phyloP scores from a whole-genome alignment of 169 alveolate species.

The Toxoplasma gondii region DNA sequence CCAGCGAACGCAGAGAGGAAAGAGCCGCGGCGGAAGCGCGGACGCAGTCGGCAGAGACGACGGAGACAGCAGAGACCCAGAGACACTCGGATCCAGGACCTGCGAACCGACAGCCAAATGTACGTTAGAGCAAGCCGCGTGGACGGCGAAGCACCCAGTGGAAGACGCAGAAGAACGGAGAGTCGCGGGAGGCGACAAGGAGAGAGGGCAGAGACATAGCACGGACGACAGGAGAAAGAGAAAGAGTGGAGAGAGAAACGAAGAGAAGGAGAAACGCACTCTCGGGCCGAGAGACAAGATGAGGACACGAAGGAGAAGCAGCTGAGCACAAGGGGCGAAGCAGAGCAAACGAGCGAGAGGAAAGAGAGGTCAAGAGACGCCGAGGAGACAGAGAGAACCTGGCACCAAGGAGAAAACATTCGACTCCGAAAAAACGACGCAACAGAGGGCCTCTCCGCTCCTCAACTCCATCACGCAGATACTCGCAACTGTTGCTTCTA shows the following conservation, averaged over 20 bases:
- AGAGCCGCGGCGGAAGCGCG: neutral
- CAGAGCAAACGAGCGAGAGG: neutral
- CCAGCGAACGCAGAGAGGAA: neutral
- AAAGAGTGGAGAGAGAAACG: neutral
- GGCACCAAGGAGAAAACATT: too few relatives aligned
- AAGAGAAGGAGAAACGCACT: neutral
- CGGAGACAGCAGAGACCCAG: conserved; percentile 15
- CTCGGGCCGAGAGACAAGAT: neutral
- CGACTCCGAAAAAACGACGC: neutral
- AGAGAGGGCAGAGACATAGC: neutral
- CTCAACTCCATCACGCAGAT: too few relatives aligned
- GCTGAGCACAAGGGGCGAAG: neutral
- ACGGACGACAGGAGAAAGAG: neutral
- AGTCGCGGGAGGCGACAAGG: neutral
- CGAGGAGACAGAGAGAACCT: neutral
- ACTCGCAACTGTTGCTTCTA: too few relatives aligned
- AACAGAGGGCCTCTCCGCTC: neutral
- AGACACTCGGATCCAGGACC: conserved; percentile 15
- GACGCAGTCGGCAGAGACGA: neutral
- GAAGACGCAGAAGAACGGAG: neutral
- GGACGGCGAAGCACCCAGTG: neutral
- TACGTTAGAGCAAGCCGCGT: neutral
- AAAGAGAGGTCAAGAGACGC: neutral
- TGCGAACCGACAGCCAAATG: neutral
- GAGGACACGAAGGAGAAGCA: neutral